A percentile compares a stretch with the other conserved stretches of the same genome.
These are phyloP conservation scores for Chlorella sp. DNA, from an alignment of 139 green algal genomes.

Conservation along the genomic window DNA sequence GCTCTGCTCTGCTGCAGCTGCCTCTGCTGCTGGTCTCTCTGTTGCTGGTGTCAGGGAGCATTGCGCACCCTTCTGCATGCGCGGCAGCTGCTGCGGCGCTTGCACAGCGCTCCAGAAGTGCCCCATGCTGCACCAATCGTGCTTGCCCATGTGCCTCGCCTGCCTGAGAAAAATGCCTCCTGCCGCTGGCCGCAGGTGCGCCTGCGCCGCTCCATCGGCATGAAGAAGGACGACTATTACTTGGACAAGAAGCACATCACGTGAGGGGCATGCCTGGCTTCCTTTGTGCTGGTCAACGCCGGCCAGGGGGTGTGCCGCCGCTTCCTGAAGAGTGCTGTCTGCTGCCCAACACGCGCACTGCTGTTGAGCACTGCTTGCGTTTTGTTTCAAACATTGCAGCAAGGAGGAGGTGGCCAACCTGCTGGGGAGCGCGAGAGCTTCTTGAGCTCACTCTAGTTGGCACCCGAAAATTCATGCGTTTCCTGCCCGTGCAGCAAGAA, in stretches of 20 bases:
- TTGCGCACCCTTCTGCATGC: no score
- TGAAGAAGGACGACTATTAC: slow-evolving; percentile 97
- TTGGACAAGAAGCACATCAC: slow-evolving; percentile 95
- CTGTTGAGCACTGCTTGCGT: background rate
- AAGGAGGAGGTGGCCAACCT: slow-evolving; percentile 96
- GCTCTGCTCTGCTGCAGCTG: no score
- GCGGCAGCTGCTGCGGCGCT: no score
- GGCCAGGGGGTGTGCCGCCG: background rate
- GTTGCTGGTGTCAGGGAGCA: no score
- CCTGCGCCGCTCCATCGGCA: slow-evolving; percentile 86
- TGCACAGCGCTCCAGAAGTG: no score
- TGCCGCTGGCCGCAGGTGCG: slow-evolving; percentile 79
- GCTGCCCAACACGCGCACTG: background rate
- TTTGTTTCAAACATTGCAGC: slow-evolving; percentile 44
- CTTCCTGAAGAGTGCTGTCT: background rate
- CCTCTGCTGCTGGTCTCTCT: no score
- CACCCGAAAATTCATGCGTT: no score
- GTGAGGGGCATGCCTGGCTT: slow-evolving; percentile 38
- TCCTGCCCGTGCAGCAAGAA: slow-evolving; percentile 68
- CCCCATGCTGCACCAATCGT: no score
- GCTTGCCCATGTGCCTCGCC: background rate
- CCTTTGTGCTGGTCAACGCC: no score
- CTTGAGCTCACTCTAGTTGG: no score
- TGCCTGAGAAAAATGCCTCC: no score
- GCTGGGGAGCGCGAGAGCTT: slow-evolving; percentile 97